Conservation (phyloP, 2,329 filamentous ascomycete species). For the Aspergillus viridinutans region DNA sequence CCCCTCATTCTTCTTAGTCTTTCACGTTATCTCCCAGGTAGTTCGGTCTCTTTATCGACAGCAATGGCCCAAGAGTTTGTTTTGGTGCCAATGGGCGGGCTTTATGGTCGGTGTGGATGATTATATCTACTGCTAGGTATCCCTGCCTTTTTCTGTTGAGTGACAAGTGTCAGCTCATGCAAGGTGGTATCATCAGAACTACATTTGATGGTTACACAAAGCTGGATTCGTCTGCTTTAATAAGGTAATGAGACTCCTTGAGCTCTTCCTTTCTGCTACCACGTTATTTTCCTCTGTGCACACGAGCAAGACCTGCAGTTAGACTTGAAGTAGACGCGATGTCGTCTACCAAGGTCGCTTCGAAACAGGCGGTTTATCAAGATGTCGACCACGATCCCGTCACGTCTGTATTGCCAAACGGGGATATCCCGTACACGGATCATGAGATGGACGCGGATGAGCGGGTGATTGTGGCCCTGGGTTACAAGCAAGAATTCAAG, state of each 20-base stretch:
- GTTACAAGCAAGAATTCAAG: slow-evolving; percentile 61
- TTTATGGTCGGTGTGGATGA: not conserved
- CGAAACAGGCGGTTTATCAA: slow-evolving; percentile 14
- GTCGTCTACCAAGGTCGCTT: slow-evolving; percentile 2
- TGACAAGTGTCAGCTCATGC: not conserved
- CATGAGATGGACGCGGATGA: slow-evolving; percentile 39
- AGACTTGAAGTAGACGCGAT: not conserved
- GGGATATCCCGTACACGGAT: slow-evolving; percentile 34
- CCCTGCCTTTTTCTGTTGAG: not conserved
- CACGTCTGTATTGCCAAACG: slow-evolving; percentile 34
- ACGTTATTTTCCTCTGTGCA: not conserved
- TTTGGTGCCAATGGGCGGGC: not conserved
- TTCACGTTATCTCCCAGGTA: not conserved
- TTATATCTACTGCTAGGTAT: not conserved
- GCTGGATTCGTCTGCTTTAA: not conserved
- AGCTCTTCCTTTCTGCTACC: not conserved
- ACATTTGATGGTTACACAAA: not conserved
- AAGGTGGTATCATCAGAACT: not conserved
- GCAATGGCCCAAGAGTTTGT: not conserved
- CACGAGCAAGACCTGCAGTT: not conserved
- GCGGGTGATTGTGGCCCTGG: slow-evolving; percentile 39
- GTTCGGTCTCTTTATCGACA: not conserved
- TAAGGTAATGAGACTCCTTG: not conserved
- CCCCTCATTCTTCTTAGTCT: not conserved
- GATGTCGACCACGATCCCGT: slow-evolving; percentile 30